Percentiles rank a stretch among this genome's conserved stretches.
phyloP scores from a whole-genome alignment of 2,329 filamentous ascomycete genomes.

The Botrytis fragariae region DNA sequence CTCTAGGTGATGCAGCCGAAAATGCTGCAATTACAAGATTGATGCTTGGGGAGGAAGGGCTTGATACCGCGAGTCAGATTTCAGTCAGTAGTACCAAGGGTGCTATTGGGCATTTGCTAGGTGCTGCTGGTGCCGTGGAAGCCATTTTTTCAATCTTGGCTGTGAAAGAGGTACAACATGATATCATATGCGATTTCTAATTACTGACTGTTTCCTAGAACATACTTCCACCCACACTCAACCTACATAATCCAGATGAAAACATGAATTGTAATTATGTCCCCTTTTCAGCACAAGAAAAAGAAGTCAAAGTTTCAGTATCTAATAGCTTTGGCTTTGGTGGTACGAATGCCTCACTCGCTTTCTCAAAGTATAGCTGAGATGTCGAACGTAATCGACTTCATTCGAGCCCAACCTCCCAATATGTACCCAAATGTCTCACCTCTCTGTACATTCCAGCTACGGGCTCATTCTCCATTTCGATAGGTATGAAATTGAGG shows the following conservation, averaged over 20 bases:
- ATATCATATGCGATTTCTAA: not conserved
- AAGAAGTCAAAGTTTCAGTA: slow-evolving; percentile 68
- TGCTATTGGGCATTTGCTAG: slow-evolving; percentile 85
- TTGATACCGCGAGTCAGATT: slow-evolving; percentile 58
- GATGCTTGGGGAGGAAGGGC: slow-evolving; percentile 71
- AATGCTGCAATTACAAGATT: slow-evolving; percentile 76
- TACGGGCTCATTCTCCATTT: slow-evolving; percentile 22
- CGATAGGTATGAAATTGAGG: slow-evolving; percentile 27
- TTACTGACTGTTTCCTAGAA: slow-evolving; percentile 50
- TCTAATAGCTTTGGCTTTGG: slow-evolving; percentile 98
- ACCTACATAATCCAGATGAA: slow-evolving; percentile 65
- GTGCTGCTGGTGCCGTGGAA: slow-evolving; percentile 87
- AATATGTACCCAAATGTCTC: slow-evolving; percentile 19
- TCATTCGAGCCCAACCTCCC: slow-evolving; percentile 11
- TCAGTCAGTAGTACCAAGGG: slow-evolving; percentile 94
- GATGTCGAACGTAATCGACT: no score
- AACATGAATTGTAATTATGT: slow-evolving; percentile 84
- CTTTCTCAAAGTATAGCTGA: slow-evolving; percentile 52
- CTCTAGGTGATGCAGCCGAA: slow-evolving; percentile 83
- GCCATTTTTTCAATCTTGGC: slow-evolving; percentile 81
- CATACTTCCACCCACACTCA: slow-evolving; percentile 80
- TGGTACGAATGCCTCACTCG: slow-evolving; percentile 88
- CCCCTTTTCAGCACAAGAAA: slow-evolving; percentile 66
- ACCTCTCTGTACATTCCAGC: slow-evolving; percentile 28
- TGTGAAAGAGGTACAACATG: slow-evolving; percentile 65